A percentile compares a stretch with the other conserved stretches of the same genome.
phyloP scores from a whole-genome alignment of 768 basidiomycete genomes.

The Phanerochaete carnosa region DNA sequence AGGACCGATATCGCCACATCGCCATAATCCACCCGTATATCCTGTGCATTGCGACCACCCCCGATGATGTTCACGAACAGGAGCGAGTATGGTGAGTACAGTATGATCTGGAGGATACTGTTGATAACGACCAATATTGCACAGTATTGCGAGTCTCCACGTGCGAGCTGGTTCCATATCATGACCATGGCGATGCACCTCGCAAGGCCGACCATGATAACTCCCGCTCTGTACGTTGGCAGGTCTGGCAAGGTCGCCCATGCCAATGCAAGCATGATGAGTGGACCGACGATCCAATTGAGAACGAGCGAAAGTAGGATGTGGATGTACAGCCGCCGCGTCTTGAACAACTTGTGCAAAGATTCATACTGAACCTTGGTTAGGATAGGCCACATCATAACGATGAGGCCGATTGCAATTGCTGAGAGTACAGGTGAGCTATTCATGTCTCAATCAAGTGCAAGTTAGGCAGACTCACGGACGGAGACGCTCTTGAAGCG shows the following conservation, averaged over 20 bases:
- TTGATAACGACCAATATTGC: slow-evolving; percentile 82
- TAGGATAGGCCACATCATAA: slow-evolving; percentile 88
- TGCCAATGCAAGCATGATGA: slow-evolving; percentile 81
- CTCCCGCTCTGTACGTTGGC: slow-evolving; percentile 69
- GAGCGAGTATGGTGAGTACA: slow-evolving; percentile 72
- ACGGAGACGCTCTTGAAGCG: slow-evolving; percentile 70
- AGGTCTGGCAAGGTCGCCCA: slow-evolving; percentile 86
- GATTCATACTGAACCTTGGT: slow-evolving; percentile 76
- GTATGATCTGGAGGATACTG: slow-evolving; percentile 70
- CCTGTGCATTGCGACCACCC: slow-evolving; percentile 30
- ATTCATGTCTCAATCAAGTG: not conserved
- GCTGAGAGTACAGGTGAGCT: slow-evolving; percentile 37
- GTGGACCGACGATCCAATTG: slow-evolving; percentile 80
- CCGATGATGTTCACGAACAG: slow-evolving; percentile 75
- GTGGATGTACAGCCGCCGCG: slow-evolving; percentile 59
- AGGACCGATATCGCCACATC: slow-evolving; percentile 63
- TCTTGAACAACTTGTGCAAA: slow-evolving; percentile 53
- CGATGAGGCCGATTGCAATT: slow-evolving; percentile 74
- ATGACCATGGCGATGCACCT: slow-evolving; percentile 55
- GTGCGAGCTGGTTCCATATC: slow-evolving; percentile 77
- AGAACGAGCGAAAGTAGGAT: slow-evolving; percentile 62
- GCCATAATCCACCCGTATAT: slow-evolving; percentile 51
- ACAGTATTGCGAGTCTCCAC: slow-evolving; percentile 68
- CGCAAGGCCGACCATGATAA: slow-evolving; percentile 80
- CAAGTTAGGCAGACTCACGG: slow-evolving; percentile 46